Evolutionary conservation across 306 rosid species (phyloP), one percentile per base, ranked within the genome.

Genomic region (Crotalaria pallida): DNA sequence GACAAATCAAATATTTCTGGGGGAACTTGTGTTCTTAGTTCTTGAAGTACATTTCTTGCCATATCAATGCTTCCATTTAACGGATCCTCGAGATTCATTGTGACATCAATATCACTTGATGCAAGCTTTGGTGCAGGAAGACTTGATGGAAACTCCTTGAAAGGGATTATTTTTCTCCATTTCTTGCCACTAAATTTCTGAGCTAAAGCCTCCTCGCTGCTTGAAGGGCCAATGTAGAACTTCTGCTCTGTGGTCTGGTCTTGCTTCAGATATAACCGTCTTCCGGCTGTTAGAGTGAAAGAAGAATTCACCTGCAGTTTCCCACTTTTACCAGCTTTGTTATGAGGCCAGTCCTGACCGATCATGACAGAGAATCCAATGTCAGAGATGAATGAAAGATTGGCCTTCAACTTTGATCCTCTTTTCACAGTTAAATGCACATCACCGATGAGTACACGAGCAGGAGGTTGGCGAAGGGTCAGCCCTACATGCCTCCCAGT

Each of bases 401-500:
- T 53, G n/a, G 85, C 73, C 74, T 81, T 88, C 76, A 68, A 58
- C 60, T 83, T 78, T 1, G 96, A 81, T 65, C 45, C 76, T 80
- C 91, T 84, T 45, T 65, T 62, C 57, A 90, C 88, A 0, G 87
- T 81, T 48, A 94, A 84, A 80, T 83, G 85, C 79, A 89, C 94
- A 6, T 90, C 81, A 38, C 92, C 85, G 1, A 94, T 80, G 65
- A 93, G 98, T 58, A 80, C 98, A 16, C 88, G 88, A 9, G 82
- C 71, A 38, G 93, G 85, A 36, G 98, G 96, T 68, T 93, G 89
- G 60, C 98, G 90, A 60, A 93, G 85, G 71, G 96, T 88, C 69
- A 90, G 81, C 31, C 97, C 98, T 1, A 93, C 81, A 85, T 93
- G 98, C 90, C 43, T 90, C 77, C 98, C 98, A 0, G 98, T 93